Evolutionary conservation across 176 grass and related monocot species (phyloP).

Genomic region (Aegilops speltoides): DNA sequence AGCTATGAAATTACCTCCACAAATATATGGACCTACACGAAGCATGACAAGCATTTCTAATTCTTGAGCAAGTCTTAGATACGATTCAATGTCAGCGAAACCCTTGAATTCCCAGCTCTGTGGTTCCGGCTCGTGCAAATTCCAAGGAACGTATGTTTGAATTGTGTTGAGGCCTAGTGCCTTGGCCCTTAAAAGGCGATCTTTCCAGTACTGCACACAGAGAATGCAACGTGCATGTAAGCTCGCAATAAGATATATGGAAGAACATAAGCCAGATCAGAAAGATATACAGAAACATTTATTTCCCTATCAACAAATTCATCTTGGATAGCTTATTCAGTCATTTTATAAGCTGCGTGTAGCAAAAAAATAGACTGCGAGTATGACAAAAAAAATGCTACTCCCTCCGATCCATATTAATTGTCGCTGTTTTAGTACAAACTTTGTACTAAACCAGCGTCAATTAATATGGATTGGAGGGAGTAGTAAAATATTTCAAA

Average conservation of each 20-base stretch:
- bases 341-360: background rate
- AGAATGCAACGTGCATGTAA: conserved; percentile 25
- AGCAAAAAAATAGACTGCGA: background rate
- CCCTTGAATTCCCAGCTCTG: conserved; percentile 65
- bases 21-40: conserved; percentile 83
- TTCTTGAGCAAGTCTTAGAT: conserved; percentile 83
- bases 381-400: background rate
- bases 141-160: conserved; percentile 97
- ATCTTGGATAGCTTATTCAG: background rate
- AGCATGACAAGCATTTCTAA: conserved; percentile 91
- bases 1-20: conserved; percentile 62
- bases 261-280: background rate
- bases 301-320: background rate
- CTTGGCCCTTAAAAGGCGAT: conserved; percentile 85
- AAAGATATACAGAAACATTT: background rate
- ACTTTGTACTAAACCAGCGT: too few species aligned
- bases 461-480: too few species aligned
- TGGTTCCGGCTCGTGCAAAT: conserved; percentile 77
- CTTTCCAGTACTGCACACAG: conserved; percentile 78
- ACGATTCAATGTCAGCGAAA: conserved; percentile 67
- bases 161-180: conserved; percentile 90
- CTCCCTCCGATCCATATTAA: too few species aligned
- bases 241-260: background rate
- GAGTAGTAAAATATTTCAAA: background rate
- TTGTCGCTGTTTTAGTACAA: too few species aligned